Percentiles rank a stretch among this genome's conserved stretches.
These are phyloP conservation scores for Penicillium italicum DNA, from an alignment of 2,329 filamentous ascomycete species.

Conservation along the genomic window DNA sequence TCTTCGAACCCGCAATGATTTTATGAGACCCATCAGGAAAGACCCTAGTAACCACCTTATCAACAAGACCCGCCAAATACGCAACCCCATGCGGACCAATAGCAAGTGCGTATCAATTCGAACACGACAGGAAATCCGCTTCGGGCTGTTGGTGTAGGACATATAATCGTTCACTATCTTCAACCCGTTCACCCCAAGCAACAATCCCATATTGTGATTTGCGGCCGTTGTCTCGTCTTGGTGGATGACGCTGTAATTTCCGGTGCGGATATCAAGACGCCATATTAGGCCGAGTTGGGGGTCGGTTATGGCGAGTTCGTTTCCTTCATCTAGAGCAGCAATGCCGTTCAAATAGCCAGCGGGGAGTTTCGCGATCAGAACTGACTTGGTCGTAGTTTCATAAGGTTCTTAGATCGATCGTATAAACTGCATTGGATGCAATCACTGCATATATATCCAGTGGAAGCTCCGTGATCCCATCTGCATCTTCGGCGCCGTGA, in stretches of 20 bases:
- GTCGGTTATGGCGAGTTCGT: conserved; percentile 14
- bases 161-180: conserved; percentile 9
- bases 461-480: conserved; percentile 15
- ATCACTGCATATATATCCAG: conserved; percentile 17
- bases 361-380: conserved; percentile 10
- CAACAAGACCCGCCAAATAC: conserved; percentile 15
- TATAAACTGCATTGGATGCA: conserved; percentile 17
- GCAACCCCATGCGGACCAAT: conserved; percentile 12
- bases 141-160: conserved; percentile 17
- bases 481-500: conserved; percentile 9
- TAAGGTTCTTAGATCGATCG: conserved; percentile 6
- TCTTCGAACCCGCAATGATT: conserved; percentile 5
- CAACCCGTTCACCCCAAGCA: conserved; percentile 18
- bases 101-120: conserved; percentile 12
- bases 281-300: conserved; percentile 14
- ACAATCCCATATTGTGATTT: not conserved
- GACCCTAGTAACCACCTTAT: conserved; percentile 13
- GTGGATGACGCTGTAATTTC: conserved; percentile 12
- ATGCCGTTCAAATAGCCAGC: conserved; percentile 17
- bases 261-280: conserved; percentile 12
- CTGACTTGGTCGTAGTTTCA: not conserved
- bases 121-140: conserved; percentile 20
- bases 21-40: not conserved
- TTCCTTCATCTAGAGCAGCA: conserved; percentile 7
- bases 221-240: conserved; percentile 12